Evolutionary conservation across 2,329 filamentous ascomycete species (phyloP).

Genomic region (Zarea fungicola): DNA sequence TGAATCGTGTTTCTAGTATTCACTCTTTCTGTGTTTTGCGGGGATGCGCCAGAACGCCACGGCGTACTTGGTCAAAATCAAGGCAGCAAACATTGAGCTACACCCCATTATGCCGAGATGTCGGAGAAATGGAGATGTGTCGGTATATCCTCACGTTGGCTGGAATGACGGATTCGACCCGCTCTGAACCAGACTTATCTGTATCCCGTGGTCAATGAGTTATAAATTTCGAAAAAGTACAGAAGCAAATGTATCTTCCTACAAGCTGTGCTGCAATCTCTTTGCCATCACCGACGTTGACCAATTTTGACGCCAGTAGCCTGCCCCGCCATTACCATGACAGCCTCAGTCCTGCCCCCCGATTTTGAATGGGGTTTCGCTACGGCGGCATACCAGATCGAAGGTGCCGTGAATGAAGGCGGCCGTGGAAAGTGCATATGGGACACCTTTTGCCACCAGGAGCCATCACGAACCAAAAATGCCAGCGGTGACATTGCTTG

Average conservation of each 20-base stretch:
- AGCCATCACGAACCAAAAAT: slow-evolving; percentile 34
- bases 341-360: slow-evolving; percentile 22
- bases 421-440: slow-evolving; percentile 39
- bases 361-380: slow-evolving; percentile 38
- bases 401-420: slow-evolving; percentile 36
- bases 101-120: not conserved
- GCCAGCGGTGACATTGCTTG: slow-evolving; percentile 43
- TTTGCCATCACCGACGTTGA: too few relatives aligned
- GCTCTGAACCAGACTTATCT: too few relatives aligned
- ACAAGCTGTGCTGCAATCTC: too few relatives aligned
- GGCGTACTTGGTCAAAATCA: not conserved
- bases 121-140: slow-evolving; percentile 3
- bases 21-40: not conserved
- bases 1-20: not conserved
- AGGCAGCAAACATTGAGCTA: not conserved
- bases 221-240: not conserved
- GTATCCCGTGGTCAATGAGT: not conserved
- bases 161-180: not conserved
- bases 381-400: slow-evolving; percentile 40
- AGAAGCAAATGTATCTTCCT: too few relatives aligned
- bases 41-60: not conserved
- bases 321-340: too few relatives aligned
- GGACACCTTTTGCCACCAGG: slow-evolving; percentile 37
- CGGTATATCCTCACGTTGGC: not conserved
- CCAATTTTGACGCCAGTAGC: too few relatives aligned